These are phyloP conservation scores for Solanum bulbocastanum DNA, from an alignment of 257 asterid genomes.

Conservation along the genomic window DNA sequence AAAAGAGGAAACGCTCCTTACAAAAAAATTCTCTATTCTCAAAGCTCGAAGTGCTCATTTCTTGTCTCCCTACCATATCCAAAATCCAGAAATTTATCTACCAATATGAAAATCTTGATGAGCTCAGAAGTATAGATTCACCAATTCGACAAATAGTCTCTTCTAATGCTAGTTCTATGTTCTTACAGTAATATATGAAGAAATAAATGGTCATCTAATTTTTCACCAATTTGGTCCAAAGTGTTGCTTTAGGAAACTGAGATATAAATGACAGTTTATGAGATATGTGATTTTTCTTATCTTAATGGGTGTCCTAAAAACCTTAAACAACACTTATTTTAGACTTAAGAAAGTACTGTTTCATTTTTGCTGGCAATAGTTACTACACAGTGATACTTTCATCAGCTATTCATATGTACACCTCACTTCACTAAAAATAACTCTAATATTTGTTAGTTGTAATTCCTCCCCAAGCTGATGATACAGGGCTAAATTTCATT, in stretches of 20 bases:
- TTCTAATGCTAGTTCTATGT: not conserved
- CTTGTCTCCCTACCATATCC: not conserved
- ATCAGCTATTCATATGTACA: not conserved
- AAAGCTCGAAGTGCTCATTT: not conserved
- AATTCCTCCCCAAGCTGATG: not conserved
- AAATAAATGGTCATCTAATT: not conserved
- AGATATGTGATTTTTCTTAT: not conserved
- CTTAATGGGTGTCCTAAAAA: not conserved
- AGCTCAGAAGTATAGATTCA: not conserved
- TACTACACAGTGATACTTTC: not conserved
- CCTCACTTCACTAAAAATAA: not conserved
- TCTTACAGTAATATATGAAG: not conserved
- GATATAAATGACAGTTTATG: not conserved
- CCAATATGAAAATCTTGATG: not conserved
- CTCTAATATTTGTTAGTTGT: not conserved
- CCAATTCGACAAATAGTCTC: not conserved
- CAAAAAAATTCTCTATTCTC: not conserved
- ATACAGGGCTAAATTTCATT: not conserved
- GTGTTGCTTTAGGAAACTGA: not conserved
- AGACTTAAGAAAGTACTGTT: not conserved
- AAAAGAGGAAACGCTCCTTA: not conserved
- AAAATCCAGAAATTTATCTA: not conserved
- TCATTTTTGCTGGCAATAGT: not conserved
- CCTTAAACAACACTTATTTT: not conserved
- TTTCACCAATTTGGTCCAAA: not conserved